Evolutionary conservation across 1,284 basidiomycete species (phyloP), one percentile per base, ranked within the genome.

Genomic region (Gymnopus androsaceus): DNA sequence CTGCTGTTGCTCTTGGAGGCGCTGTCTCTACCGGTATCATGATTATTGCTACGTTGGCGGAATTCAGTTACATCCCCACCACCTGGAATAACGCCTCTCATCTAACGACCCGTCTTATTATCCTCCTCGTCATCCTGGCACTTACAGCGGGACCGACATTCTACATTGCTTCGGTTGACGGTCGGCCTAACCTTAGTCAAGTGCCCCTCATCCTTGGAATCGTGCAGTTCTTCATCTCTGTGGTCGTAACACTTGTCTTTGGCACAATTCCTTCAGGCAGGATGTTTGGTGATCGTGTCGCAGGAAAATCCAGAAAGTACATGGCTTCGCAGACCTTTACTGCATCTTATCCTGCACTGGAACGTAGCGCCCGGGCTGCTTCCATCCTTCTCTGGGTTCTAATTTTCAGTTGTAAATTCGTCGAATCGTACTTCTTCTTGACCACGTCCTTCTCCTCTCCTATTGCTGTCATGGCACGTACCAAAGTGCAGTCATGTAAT

Each of bases 41-140:
- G 94, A 88, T 96, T 61, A 71, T 81, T 51, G 95, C 95, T 28
- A 97, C 95, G 14, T 72, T 95, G 27, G 91, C 92, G 63, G 95
- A 98, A 73, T 96, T 95, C 70, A 84, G 88, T 57, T 95, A 95
- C 76, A 95, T 96, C 62, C 95, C 95, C n/a, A 95, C 94, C 2
- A 95, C 92, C 15, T 97, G 95, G 95, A 93, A 96, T 74, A 97
- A 97, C 69, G 94, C 94, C 17, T 93, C 92, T 3, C 95, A 98
- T 72, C 82, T 98, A 38, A 91, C 91, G 5, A 91, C 92, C 33
- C 88, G 95, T 37, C 80, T 96, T 55, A 71, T 94, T 51, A 95
- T 96, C 80, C 81, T 98, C 47, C 72, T 94, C 47, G 78, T 95
- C 70, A 87, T 93, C 61, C 84, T 97, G 45, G 94, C 85, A 45